Conservation (phyloP, 1,139 yeast species). For the Sugiyamaella novakii region DNA sequence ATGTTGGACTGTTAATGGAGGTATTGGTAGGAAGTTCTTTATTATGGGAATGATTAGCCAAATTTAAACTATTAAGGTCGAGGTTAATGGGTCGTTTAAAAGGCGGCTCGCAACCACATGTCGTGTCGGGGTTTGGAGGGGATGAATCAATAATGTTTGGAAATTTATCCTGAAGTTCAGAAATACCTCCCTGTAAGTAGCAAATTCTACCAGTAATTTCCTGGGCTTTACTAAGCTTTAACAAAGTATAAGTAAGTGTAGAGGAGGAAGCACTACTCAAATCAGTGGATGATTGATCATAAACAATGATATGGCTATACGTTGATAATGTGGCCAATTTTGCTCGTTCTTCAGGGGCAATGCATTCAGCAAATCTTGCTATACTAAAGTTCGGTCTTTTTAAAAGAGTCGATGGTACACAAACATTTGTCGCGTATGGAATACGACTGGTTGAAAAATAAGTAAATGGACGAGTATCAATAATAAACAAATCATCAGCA, state of each 20-base stretch:
- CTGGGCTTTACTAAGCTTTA: constrained; percentile 50
- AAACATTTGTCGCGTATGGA: constrained; percentile 61
- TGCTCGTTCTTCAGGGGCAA: constrained; percentile 46
- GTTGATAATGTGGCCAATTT: constrained; percentile 34
- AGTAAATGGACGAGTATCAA: constrained; percentile 74
- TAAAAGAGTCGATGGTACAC: constrained; percentile 76
- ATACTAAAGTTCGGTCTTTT: constrained; percentile 67
- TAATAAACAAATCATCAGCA: constrained; percentile 33
- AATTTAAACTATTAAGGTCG: neutral
- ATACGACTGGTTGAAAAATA: constrained; percentile 59
- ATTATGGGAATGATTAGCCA: too few relatives aligned
- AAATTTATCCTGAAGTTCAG: constrained; percentile 37
- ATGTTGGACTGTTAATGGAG: neutral
- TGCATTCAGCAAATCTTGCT: constrained; percentile 57
- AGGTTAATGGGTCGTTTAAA: neutral
- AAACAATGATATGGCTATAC: constrained; percentile 49
- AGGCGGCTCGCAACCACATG: neutral
- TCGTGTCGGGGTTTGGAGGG: constrained; percentile 4
- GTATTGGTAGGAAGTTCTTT: neutral
- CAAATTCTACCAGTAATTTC: constrained; percentile 32
- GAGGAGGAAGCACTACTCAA: constrained; percentile 45
- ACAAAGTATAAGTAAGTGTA: constrained; percentile 44
- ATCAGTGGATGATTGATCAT: constrained; percentile 49
- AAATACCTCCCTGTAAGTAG: constrained; percentile 42
- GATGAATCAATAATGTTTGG: constrained; percentile 34